These are phyloP conservation scores for Neocucurbitaria cava DNA, from an alignment of 2,329 filamentous ascomycete species.

Conservation along the genomic window DNA sequence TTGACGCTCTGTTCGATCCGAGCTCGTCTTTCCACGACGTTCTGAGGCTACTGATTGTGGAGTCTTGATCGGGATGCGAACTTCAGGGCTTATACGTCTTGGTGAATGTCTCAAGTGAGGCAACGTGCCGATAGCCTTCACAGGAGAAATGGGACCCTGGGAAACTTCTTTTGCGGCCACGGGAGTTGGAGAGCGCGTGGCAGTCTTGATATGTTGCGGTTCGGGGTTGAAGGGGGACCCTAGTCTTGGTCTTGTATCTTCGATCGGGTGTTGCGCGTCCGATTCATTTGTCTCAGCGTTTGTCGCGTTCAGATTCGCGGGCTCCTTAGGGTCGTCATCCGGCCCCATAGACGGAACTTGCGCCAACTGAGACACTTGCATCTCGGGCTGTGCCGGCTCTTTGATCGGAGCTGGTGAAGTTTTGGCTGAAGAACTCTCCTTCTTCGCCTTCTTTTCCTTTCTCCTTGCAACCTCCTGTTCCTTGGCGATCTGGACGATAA, in stretches of 20 bases:
- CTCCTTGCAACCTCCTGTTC: slow-evolving; percentile 19
- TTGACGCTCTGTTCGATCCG: not conserved
- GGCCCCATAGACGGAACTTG: not conserved
- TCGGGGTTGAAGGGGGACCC: slow-evolving; percentile 16
- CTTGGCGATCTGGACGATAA: slow-evolving; percentile 71
- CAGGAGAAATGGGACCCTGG: slow-evolving; percentile 1
- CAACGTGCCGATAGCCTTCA: not conserved
- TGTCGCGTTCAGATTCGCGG: not conserved
- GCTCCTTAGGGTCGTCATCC: not conserved
- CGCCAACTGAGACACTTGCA: not conserved
- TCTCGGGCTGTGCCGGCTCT: not conserved
- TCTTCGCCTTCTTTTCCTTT: slow-evolving; percentile 22
- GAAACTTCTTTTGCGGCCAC: not conserved
- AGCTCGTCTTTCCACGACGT: not conserved
- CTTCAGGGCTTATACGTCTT: slow-evolving; percentile 13
- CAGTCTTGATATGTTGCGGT: not conserved
- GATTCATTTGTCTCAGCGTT: not conserved
- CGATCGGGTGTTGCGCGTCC: not conserved
- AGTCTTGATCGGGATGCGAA: slow-evolving; percentile 8
- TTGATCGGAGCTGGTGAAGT: slow-evolving; percentile 1
- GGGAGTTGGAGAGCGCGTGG: not conserved
- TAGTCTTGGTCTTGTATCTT: slow-evolving; percentile 7
- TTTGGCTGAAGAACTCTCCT: not conserved
- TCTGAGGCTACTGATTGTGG: not conserved
- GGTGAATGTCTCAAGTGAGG: not conserved